Percentiles rank a stretch among this genome's conserved stretches.
phyloP scores from a whole-genome alignment of 2,329 filamentous ascomycete genomes.

The Dryadomyces sulphureus region DNA sequence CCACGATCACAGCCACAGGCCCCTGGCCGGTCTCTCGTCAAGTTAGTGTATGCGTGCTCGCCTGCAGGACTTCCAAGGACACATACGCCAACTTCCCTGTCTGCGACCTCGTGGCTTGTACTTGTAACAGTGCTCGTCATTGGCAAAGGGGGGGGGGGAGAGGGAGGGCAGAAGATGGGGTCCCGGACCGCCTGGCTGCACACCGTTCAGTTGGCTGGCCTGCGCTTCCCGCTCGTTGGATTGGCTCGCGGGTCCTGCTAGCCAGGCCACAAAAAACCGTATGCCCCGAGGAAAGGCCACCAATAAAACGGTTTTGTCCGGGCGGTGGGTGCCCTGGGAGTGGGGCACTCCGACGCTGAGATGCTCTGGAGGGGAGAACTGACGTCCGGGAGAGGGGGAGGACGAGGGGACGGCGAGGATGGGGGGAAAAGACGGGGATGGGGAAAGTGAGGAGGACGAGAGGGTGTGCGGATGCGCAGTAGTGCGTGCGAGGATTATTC shows the following conservation, averaged over 20 bases:
- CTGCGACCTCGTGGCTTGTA: too few species aligned
- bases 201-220: background rate
- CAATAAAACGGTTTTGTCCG: conserved; percentile 4
- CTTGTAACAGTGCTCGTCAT: too few species aligned
- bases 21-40: too few species aligned
- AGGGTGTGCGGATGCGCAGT: too few species aligned
- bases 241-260: background rate
- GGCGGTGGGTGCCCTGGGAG: background rate
- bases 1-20: too few species aligned
- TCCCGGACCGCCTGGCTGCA: background rate
- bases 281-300: conserved; percentile 12
- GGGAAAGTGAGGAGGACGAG: too few species aligned
- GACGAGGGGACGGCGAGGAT: background rate
- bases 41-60: too few species aligned
- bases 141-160: too few species aligned
- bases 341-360: background rate
- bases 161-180: background rate
- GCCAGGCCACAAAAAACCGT: background rate
- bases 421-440: too few species aligned
- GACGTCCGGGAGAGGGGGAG: background rate
- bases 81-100: too few species aligned
- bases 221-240: background rate
- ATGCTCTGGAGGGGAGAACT: background rate
- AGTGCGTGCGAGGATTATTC: too few species aligned
- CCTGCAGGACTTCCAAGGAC: too few species aligned